These are phyloP conservation scores for Ceratobasidium papillatum DNA, from an alignment of 1,284 basidiomycete genomes.

Conservation along the genomic window DNA sequence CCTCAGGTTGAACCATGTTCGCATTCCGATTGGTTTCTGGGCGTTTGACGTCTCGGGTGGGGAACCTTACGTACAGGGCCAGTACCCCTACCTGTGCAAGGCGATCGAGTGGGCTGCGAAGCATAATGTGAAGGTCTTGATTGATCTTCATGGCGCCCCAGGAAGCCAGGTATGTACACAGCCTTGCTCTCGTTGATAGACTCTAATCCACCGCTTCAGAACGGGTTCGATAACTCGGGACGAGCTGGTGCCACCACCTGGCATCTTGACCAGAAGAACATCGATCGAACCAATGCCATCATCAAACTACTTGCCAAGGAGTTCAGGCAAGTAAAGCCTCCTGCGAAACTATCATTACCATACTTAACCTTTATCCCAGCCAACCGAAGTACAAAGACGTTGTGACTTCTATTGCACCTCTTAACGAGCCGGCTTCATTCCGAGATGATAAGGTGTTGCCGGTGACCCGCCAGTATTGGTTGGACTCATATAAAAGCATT, in stretches of 20 bases:
- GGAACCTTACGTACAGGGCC: slow-evolving; percentile 89
- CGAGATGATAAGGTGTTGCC: slow-evolving; percentile 62
- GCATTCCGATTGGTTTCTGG: slow-evolving; percentile 90
- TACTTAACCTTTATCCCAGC: slow-evolving; percentile 56
- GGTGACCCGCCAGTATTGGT: slow-evolving; percentile 75
- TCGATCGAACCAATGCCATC: slow-evolving; percentile 74
- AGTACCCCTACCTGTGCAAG: slow-evolving; percentile 59
- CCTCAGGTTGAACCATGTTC: slow-evolving; percentile 41
- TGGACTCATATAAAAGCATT: slow-evolving; percentile 76
- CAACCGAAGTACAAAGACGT: slow-evolving; percentile 48
- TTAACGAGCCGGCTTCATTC: slow-evolving; percentile 86
- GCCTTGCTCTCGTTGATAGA: not conserved
- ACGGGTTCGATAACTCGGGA: slow-evolving; percentile 89
- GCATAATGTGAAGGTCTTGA: slow-evolving; percentile 80
- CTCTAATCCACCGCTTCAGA: slow-evolving; percentile 30
- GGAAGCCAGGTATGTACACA: slow-evolving; percentile 65
- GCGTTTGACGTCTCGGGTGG: slow-evolving; percentile 82
- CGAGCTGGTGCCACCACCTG: slow-evolving; percentile 70
- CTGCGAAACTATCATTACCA: slow-evolving; percentile 44
- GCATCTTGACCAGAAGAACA: slow-evolving; percentile 72
- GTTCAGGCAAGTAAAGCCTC: slow-evolving; percentile 47
- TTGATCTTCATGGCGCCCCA: slow-evolving; percentile 80
- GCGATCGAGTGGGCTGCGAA: slow-evolving; percentile 83
- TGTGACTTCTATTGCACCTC: slow-evolving; percentile 67
- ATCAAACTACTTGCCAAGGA: slow-evolving; percentile 66